A percentile compares a stretch with the other conserved stretches of the same genome.
Conservation (phyloP, 164 flowering plant species). For the Pachysandra terminalis region DNA sequence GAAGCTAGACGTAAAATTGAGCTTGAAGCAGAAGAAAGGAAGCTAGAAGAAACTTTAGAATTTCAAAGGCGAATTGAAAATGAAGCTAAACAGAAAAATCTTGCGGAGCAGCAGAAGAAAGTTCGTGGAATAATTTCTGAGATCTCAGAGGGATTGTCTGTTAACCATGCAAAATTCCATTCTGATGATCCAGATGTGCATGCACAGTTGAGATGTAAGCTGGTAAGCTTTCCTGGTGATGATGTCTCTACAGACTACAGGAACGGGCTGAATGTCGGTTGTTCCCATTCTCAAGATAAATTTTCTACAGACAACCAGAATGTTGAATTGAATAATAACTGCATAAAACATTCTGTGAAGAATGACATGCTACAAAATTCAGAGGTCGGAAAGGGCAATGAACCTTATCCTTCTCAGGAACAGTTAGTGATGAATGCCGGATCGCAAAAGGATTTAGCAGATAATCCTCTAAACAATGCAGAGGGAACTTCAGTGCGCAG, state of each 20-base stretch:
- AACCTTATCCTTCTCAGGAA: slow-evolving; percentile 23
- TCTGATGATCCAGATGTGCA: slow-evolving; percentile 15
- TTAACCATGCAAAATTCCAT: slow-evolving; percentile 8
- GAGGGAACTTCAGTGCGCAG: slow-evolving; percentile 23
- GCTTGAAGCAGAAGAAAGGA: slow-evolving; percentile 94
- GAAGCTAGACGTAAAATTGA: slow-evolving; percentile 66
- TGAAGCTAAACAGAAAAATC: slow-evolving; percentile 88
- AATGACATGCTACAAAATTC: slow-evolving; percentile 8
- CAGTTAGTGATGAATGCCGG: slow-evolving; percentile 24
- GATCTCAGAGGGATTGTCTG: slow-evolving; percentile 18
- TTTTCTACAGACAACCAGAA: slow-evolving; percentile 5
- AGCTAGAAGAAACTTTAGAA: slow-evolving; percentile 91
- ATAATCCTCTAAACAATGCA: slow-evolving; percentile 5
- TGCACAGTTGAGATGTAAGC: slow-evolving; percentile 18
- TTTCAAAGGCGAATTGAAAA: slow-evolving; percentile 87
- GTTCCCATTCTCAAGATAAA: slow-evolving; percentile 9
- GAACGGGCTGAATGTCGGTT: slow-evolving; percentile 6
- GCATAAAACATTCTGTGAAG: slow-evolving; percentile 7
- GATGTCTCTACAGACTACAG: slow-evolving; percentile 7
- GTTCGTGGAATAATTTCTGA: slow-evolving; percentile 24
- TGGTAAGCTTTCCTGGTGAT: slow-evolving; percentile 21
- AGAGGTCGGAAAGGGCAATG: slow-evolving; percentile 14
- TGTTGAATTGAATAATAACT: slow-evolving; percentile 17
- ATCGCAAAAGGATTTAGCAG: slow-evolving; percentile 23
- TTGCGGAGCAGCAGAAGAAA: slow-evolving; percentile 78